phyloP scores from a whole-genome alignment of 2,329 filamentous ascomycete species.

The Pseudogymnoascus pannorum region DNA sequence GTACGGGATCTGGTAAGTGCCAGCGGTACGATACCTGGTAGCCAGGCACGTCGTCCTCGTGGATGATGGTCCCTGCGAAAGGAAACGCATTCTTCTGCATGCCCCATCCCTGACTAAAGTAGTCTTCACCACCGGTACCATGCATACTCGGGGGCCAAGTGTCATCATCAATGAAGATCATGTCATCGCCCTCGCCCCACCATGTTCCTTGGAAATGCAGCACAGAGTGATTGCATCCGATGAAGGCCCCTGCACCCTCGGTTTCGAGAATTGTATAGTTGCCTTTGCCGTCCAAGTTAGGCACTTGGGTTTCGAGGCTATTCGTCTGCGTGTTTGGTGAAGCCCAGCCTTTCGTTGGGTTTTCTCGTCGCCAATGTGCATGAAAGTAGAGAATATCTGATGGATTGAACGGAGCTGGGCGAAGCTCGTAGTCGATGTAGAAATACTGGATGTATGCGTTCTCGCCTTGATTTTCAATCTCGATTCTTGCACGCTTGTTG shows the following conservation, averaged over 20 bases:
- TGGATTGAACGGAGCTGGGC: slow-evolving; percentile 20
- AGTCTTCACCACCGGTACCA: slow-evolving; percentile 30
- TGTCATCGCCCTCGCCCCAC: slow-evolving; percentile 32
- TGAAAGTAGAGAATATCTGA: slow-evolving; percentile 30
- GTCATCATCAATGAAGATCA: slow-evolving; percentile 32
- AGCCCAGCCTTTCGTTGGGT: slow-evolving; percentile 31
- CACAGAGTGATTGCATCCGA: slow-evolving; percentile 31
- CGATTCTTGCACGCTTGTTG: slow-evolving; percentile 30
- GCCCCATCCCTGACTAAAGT: slow-evolving; percentile 31
- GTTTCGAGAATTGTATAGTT: slow-evolving; percentile 30
- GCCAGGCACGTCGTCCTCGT: slow-evolving; percentile 29
- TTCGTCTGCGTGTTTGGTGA: slow-evolving; percentile 28
- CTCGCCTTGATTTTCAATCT: slow-evolving; percentile 31
- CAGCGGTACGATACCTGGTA: slow-evolving; percentile 30
- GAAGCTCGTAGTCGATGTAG: slow-evolving; percentile 31
- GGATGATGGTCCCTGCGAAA: slow-evolving; percentile 29
- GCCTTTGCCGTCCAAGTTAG: slow-evolving; percentile 25
- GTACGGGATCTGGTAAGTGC: slow-evolving; percentile 29
- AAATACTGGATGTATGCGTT: slow-evolving; percentile 31
- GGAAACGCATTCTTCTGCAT: slow-evolving; percentile 32
- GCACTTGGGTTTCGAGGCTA: slow-evolving; percentile 28
- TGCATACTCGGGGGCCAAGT: slow-evolving; percentile 31
- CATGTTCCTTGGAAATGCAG: slow-evolving; percentile 30
- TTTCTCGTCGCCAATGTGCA: slow-evolving; percentile 29
- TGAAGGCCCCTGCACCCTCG: slow-evolving; percentile 26